A percentile compares a stretch with the other conserved stretches of the same genome.
Evolutionary conservation across 2,329 filamentous ascomycete species (phyloP).

Genomic region (Trichoderma koningii): DNA sequence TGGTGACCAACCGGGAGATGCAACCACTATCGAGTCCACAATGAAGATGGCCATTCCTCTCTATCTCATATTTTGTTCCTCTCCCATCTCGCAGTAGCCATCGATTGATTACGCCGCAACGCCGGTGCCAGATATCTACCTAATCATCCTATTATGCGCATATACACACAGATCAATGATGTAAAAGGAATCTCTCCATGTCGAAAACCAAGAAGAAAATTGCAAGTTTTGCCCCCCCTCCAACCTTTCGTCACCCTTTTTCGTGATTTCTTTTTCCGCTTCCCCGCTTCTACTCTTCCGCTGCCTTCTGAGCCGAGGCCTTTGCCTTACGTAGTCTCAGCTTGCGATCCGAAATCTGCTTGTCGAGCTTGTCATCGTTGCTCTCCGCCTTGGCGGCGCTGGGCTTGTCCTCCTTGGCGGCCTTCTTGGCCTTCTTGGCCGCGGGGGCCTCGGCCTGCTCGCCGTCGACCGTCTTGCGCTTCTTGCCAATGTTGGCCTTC

Average conservation of each 20-base stretch:
- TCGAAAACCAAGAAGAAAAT: background rate
- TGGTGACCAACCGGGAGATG: background rate
- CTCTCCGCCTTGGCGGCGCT: conserved; percentile 41
- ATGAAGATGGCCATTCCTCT: conserved; percentile 22
- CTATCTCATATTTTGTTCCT: conserved; percentile 28
- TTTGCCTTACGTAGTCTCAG: conserved; percentile 61
- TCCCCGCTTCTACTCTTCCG: conserved; percentile 42
- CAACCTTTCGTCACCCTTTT: background rate
- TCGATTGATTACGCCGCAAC: conserved; percentile 37
- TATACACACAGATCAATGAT: conserved; percentile 23
- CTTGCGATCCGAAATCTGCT: conserved; percentile 63
- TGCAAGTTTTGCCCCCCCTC: background rate
- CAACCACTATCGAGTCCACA: background rate
- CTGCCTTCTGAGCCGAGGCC: conserved; percentile 55
- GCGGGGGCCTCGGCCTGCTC: conserved; percentile 49
- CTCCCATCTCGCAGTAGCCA: conserved; percentile 28
- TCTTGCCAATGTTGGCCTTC: conserved; percentile 66
- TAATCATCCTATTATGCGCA: conserved; percentile 28
- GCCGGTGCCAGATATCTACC: conserved; percentile 35
- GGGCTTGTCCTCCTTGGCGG: conserved; percentile 38
- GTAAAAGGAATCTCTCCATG: background rate
- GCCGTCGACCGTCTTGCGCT: conserved; percentile 55
- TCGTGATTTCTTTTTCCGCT: background rate
- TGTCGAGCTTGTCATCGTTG: conserved; percentile 56
- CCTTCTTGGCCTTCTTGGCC: conserved; percentile 42